Base-by-base conservation (phyloP, 345 rosid genomes). In the Theobroma cacao region DNA sequence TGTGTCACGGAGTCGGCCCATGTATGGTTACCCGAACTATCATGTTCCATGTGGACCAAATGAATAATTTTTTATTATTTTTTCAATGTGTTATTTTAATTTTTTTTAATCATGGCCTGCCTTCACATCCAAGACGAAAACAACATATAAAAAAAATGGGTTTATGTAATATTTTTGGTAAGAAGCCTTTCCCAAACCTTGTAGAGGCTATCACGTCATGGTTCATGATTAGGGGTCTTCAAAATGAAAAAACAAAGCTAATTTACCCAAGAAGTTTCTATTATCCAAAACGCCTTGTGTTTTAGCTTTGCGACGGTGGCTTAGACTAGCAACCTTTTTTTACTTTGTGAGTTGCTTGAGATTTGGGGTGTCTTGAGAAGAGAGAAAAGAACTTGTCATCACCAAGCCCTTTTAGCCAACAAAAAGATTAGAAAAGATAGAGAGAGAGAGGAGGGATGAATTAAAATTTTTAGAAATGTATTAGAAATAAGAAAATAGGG, bases 361-460 rank as follows among this genome's bases (percentile, higher is more conserved):
- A 26, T 11, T 53, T 58, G n/a, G 79, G 88, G 75, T 82, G 77
- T 79, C 86, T 73, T 80, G 81, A 80, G 75, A 85, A 36, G 33
- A 78, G 82, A 82, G 86, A 80, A 83, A 82, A 62, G 87, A 84
- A 84, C 81, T 45, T 80, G 70, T 41, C 30, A 69, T 64, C 61
- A 72, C 47, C 66, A 76, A 11, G 45, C 28, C 76, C 59, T 48
- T 65, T 80, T 12, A 53, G 79, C 59, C 62, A 69, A 41, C 67
- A 56, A 62, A 41, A 75, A 65, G 22, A 31, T 31, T 2, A 5
- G n/a, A 59, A 52, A 59, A 55, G 20, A 64, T 36, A 66, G 11
- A 36, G 1, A 65, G 1, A 40, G 3, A 36, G 20, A 38, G 12
- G 72, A 72, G 82, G 77, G 83, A 76, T 18, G 53, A 45, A n/a